Percentiles rank a stretch among this genome's conserved stretches.
Conservation (phyloP, 768 basidiomycete genomes). For the Phaeotremella skinneri region DNA sequence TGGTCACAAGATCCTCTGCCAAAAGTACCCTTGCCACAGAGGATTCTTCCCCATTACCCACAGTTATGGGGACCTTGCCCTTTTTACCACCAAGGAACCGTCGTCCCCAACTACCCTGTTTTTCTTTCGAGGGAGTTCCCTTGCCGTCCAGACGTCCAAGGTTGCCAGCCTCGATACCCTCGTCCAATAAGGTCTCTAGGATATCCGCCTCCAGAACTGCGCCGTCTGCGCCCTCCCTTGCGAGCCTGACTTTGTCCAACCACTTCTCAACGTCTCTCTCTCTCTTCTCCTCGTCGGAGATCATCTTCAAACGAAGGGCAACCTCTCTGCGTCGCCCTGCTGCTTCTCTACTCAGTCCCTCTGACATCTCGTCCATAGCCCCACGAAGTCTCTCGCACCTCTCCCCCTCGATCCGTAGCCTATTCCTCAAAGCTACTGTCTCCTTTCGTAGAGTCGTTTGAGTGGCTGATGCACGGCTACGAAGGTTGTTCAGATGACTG, state of each 20-base stretch:
- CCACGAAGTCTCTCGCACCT: constrained; percentile 26
- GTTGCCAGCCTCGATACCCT: constrained; percentile 32
- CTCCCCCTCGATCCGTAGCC: constrained; percentile 27
- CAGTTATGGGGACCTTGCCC: neutral
- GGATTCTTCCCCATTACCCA: constrained; percentile 20
- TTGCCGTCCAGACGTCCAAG: neutral
- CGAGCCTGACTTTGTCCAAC: constrained; percentile 37
- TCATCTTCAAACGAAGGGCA: constrained; percentile 41
- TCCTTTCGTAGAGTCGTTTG: constrained; percentile 40
- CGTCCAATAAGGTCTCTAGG: constrained; percentile 38
- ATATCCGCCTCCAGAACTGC: constrained; percentile 39
- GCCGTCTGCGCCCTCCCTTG: constrained; percentile 35
- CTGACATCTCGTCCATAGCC: constrained; percentile 46
- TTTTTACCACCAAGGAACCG: constrained; percentile 15
- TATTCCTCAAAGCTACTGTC: constrained; percentile 24
- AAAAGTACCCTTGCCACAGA: constrained; percentile 41
- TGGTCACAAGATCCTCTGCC: constrained; percentile 48
- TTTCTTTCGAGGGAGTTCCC: constrained; percentile 12
- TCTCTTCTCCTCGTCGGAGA: constrained; percentile 38
- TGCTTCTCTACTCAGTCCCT: constrained; percentile 45
- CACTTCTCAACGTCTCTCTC: constrained; percentile 40
- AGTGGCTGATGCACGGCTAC: constrained; percentile 41
- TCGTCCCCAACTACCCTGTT: constrained; percentile 28
- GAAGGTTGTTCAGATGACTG: constrained; percentile 44
- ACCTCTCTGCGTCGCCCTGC: constrained; percentile 51